phyloP scores from a whole-genome alignment of 352 stramenopile genomes.

The Phytophthora kernoviae region DNA sequence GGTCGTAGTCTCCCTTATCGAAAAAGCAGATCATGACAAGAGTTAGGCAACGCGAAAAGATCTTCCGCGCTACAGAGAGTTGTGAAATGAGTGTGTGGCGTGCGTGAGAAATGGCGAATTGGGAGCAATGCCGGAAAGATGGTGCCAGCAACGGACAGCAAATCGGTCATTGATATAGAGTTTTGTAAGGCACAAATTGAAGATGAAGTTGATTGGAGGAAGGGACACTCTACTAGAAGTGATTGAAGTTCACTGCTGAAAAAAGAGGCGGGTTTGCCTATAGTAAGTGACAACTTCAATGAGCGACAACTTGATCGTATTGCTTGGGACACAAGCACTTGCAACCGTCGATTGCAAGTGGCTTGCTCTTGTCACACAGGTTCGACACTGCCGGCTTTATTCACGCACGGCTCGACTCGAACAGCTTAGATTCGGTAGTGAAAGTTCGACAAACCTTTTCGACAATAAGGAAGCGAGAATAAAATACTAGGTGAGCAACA shows the following conservation, averaged over 20 bases:
- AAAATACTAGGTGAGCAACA: too few relatives aligned
- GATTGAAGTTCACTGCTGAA: background rate
- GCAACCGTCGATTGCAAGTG: too few relatives aligned
- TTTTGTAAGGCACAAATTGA: background rate
- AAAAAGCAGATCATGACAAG: too few relatives aligned
- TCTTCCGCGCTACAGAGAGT: background rate
- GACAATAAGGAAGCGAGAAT: too few relatives aligned
- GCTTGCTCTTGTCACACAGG: too few relatives aligned
- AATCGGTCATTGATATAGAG: background rate
- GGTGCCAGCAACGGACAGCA: background rate
- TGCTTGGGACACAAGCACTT: background rate
- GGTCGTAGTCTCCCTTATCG: too few relatives aligned
- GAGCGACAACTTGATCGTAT: too few relatives aligned
- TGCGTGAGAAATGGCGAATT: conserved; percentile 4
- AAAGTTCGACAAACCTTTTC: too few relatives aligned
- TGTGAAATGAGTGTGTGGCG: conserved; percentile 1
- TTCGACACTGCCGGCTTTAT: too few relatives aligned
- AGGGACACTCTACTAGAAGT: background rate
- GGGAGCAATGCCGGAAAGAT: background rate
- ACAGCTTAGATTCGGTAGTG: too few relatives aligned
- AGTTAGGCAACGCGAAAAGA: background rate
- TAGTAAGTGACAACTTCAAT: too few relatives aligned
- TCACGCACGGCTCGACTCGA: too few relatives aligned
- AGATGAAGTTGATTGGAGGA: background rate
- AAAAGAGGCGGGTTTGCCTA: background rate